These are phyloP conservation scores for Elsinoe ampelina DNA, from an alignment of 2,329 filamentous ascomycete genomes.

Conservation along the genomic window DNA sequence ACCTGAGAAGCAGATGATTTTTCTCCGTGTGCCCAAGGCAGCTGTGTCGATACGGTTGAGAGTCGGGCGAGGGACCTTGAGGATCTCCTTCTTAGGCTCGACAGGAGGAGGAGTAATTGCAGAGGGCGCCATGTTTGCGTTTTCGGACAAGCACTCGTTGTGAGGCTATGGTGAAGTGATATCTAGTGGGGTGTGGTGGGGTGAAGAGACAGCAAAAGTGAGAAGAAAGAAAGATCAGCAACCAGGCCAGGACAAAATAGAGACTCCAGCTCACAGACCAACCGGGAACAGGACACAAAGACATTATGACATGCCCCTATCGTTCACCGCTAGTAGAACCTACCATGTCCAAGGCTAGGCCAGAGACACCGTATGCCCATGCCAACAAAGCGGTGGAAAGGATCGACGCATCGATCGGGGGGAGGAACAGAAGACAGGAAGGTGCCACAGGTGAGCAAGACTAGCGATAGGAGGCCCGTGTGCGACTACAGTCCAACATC, in stretches of 20 bases:
- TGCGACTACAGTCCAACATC: neutral
- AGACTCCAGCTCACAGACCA: neutral
- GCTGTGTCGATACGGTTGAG: constrained; percentile 19
- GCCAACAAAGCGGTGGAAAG: neutral
- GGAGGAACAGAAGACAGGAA: neutral
- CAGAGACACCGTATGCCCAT: constrained; percentile 9
- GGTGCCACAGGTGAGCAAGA: neutral
- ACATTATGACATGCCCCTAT: constrained; percentile 13
- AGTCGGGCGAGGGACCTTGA: constrained; percentile 19
- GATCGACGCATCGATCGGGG: constrained; percentile 5
- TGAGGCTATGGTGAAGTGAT: constrained; percentile 8
- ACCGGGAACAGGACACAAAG: constrained; percentile 9
- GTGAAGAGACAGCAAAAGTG: neutral
- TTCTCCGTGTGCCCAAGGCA: constrained; percentile 38
- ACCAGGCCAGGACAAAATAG: constrained; percentile 10
- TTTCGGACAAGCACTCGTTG: neutral
- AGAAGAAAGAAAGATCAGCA: constrained; percentile 9
- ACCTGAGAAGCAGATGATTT: constrained; percentile 53
- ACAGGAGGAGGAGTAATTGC: constrained; percentile 24
- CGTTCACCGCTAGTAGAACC: constrained; percentile 10
- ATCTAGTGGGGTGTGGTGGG: neutral
- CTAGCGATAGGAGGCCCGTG: neutral
- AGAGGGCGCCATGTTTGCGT: constrained; percentile 24
- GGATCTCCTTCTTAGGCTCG: constrained; percentile 22
- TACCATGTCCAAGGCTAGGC: constrained; percentile 6